phyloP scores from a whole-genome alignment of 1,284 basidiomycete species.

The Irpex sp. region DNA sequence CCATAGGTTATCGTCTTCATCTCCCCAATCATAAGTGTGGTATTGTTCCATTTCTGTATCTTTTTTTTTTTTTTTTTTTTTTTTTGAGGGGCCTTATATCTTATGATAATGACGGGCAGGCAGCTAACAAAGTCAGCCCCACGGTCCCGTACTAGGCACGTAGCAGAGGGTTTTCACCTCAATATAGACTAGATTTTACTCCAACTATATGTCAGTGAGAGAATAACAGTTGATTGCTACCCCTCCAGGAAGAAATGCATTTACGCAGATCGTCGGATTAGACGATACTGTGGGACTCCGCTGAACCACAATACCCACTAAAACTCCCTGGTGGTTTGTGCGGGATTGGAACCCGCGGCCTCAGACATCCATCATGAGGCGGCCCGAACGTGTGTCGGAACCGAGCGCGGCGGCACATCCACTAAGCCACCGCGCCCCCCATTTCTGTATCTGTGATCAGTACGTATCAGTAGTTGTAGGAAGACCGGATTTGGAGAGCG shows the following conservation, averaged over 20 bases:
- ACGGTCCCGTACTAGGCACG: neutral
- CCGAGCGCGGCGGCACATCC: no score
- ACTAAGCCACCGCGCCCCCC: no score
- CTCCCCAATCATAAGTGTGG: no score
- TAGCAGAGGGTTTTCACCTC: neutral
- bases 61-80: neutral
- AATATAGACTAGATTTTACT: neutral
- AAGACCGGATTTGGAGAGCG: no score
- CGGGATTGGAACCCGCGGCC: neutral
- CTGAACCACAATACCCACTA: neutral
- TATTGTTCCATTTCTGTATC: no score
- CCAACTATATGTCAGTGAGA: neutral
- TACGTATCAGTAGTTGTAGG: no score
- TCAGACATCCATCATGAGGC: neutral
- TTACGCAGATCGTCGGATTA: neutral
- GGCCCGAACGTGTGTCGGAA: neutral
- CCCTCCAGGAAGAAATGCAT: neutral
- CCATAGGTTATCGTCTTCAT: no score
- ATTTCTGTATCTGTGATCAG: no score
- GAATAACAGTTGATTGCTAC: neutral
- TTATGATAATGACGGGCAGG: neutral
- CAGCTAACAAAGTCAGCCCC: neutral
- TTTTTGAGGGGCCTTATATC: neutral
- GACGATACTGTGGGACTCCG: neutral
- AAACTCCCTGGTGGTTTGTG: neutral